Evolutionary conservation across 768 basidiomycete genomes (phyloP), one percentile per base, ranked within the genome.

Genomic region (Rhizopogon salebrosus): DNA sequence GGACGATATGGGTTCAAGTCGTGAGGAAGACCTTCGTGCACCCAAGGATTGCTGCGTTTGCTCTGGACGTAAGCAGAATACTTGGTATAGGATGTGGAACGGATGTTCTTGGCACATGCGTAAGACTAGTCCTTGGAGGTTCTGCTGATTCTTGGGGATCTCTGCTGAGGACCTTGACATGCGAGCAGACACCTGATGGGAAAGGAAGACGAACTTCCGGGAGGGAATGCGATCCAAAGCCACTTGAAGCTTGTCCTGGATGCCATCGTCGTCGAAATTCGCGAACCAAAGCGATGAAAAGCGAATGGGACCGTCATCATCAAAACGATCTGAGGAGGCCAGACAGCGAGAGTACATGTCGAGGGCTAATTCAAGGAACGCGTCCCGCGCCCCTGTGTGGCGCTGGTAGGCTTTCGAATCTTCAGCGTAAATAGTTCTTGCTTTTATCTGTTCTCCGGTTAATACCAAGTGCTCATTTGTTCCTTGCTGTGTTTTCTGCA

Each of bases 121-220:
- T 4, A 87, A 52, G 22, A 98, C 74, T 24, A 89, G 70, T 2
- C 60, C 68, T 48, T 85, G 82, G 5, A 98, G 75, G 54, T 76
- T 81, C 20, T 67, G 60, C 61, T 93, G 91, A 49, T 73, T 75
- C 38, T 68, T 56, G 5, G 69, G 54, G 34, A 69, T 34, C 3
- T 62, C 43, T 22, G 64, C 60, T 8, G 64, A 57, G 14, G 74
- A 53, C 40, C 72, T 79, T 11, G 86, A 80, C 27, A 98, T 76
- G 7, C 95, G 82, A n/a, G 95, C 94, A 0, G 93, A 85, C 4
- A 99, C 80, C 69, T 99, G 97, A 69, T 95, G 92, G 72, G 92
- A 85, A 50, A 98, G 77, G 67, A 93, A 92, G 40, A 95, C 79
- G 62, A 98, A 88, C 67, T 98, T 98, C 54, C 82, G 78, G 0